Conservation (phyloP, 2,329 filamentous ascomycete genomes). For the Colletotrichum sp. region DNA sequence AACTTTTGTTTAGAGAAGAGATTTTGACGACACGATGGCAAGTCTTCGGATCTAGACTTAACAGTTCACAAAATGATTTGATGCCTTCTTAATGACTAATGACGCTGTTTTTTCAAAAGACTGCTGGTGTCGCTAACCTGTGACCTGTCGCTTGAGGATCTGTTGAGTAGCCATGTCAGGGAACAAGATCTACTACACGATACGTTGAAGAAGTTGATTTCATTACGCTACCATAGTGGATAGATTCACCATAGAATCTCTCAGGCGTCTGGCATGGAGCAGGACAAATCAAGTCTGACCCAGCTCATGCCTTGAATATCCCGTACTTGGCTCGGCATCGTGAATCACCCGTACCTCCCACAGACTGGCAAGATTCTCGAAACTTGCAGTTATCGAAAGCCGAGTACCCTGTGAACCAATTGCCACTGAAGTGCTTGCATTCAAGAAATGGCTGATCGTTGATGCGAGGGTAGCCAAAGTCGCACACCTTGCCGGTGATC, state of each 20-base stretch:
- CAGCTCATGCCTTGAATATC: neutral
- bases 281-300: neutral
- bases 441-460: neutral
- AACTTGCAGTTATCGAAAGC: neutral
- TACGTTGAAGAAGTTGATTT: neutral
- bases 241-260: neutral
- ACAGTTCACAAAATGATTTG: neutral
- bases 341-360: neutral
- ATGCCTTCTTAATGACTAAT: neutral
- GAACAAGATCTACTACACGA: neutral
- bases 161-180: neutral
- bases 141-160: neutral
- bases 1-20: neutral
- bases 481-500: neutral
- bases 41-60: neutral
- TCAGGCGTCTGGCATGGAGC: neutral
- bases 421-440: neutral
- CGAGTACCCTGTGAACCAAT: neutral
- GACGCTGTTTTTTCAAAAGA: neutral
- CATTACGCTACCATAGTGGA: neutral
- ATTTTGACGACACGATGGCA: neutral
- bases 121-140: neutral
- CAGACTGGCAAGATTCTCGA: neutral
- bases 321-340: neutral
- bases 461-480: neutral